phyloP scores from a whole-genome alignment of 2,329 filamentous ascomycete species.

The Nemania diffusa region DNA sequence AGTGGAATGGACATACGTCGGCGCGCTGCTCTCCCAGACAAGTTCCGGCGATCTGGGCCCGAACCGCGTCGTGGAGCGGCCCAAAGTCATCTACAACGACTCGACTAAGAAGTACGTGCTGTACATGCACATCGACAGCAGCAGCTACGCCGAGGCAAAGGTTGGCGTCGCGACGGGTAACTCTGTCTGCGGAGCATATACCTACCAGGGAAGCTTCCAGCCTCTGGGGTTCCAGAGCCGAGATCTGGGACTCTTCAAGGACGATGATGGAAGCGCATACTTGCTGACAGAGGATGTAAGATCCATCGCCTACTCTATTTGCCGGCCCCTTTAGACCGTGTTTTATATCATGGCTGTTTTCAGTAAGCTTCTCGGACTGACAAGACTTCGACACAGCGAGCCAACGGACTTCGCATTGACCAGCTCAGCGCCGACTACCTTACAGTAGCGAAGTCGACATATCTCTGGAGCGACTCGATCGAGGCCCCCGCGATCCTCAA shows the following conservation, averaged over 20 bases:
- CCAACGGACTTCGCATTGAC: conserved; percentile 67
- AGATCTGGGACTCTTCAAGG: conserved; percentile 66
- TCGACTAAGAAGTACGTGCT: conserved; percentile 71
- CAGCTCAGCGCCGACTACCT: conserved; percentile 67
- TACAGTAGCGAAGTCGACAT: conserved; percentile 59
- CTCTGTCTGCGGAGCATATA: conserved; percentile 69
- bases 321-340: background rate
- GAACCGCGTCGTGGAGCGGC: conserved; percentile 71
- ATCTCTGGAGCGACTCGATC: conserved; percentile 63
- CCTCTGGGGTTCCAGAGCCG: conserved; percentile 63
- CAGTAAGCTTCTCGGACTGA: background rate
- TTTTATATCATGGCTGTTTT: background rate
- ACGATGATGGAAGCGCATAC: conserved; percentile 44
- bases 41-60: conserved; percentile 68
- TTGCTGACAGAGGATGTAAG: conserved; percentile 42
- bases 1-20: conserved; percentile 71
- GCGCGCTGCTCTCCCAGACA: conserved; percentile 66
- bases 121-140: conserved; percentile 72
- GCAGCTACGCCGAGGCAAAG: conserved; percentile 69
- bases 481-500: conserved; percentile 74
- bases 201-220: conserved; percentile 52
- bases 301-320: conserved; percentile 4
- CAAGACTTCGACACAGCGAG: conserved; percentile 53
- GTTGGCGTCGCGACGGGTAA: conserved; percentile 71
- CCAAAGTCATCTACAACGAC: conserved; percentile 75